These are phyloP conservation scores for Ogataea corticis DNA, from an alignment of 805 yeast genomes.

Conservation along the genomic window DNA sequence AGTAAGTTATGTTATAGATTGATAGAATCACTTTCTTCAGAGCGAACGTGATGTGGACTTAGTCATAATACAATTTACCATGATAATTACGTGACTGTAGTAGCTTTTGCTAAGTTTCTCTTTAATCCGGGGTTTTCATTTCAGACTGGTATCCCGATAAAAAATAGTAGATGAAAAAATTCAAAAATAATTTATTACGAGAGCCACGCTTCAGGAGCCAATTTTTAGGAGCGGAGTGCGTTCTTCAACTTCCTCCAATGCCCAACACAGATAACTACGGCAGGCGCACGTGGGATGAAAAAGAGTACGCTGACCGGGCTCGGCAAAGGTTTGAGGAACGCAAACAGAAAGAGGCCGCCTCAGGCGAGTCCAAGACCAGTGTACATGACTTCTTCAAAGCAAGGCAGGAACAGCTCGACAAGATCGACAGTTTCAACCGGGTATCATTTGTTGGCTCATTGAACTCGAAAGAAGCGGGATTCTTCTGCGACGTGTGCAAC, in stretches of 20 bases:
- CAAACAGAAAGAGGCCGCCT: conserved; percentile 12
- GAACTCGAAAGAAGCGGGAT: conserved; percentile 64
- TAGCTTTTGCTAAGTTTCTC: no score
- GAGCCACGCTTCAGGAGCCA: no score
- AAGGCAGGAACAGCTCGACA: conserved; percentile 23
- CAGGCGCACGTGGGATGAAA: conserved; percentile 71
- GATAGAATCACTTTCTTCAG: conserved; percentile 6
- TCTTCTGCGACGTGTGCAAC: conserved; percentile 79
- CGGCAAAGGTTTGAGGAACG: conserved; percentile 19
- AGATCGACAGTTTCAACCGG: conserved; percentile 27
- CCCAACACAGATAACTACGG: conserved; percentile 41
- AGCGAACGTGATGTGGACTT: conserved; percentile 1
- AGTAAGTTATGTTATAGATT: conserved; percentile 13
- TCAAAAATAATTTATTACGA: no score
- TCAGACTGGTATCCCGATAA: no score
- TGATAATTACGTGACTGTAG: no score
- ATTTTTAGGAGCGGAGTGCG: no score
- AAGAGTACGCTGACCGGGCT: conserved; percentile 57
- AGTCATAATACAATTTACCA: conserved; percentile 7
- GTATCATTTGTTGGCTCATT: conserved; percentile 27
- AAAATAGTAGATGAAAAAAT: no score
- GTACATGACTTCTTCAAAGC: conserved; percentile 24
- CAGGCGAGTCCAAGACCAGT: conserved; percentile 14
- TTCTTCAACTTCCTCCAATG: no score
- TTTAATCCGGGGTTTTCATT: no score